phyloP scores from a whole-genome alignment of 2,329 filamentous ascomycete genomes.

The Sclerotiophoma versabilis region DNA sequence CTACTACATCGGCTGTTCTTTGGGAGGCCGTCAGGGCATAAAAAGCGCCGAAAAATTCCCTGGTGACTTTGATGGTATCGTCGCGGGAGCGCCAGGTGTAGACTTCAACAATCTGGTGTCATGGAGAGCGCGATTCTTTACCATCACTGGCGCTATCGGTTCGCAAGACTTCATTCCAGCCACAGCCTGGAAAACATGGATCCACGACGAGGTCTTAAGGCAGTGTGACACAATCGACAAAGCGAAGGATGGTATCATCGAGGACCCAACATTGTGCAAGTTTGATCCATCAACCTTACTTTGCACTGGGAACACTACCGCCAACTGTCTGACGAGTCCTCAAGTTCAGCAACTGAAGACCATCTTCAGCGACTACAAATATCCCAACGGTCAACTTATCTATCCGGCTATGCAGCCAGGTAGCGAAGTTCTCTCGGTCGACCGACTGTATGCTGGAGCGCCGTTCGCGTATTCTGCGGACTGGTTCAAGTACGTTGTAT shows the following conservation, averaged over 20 bases:
- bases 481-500: conserved; percentile 56
- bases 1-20: conserved; percentile 47
- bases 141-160: conserved; percentile 30
- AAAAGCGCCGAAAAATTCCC: conserved; percentile 39
- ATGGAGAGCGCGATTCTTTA: conserved; percentile 42
- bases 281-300: conserved; percentile 49
- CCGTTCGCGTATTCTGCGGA: conserved; percentile 50
- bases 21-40: conserved; percentile 45
- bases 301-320: conserved; percentile 33
- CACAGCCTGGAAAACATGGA: conserved; percentile 37
- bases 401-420: conserved; percentile 60
- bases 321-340: conserved; percentile 51
- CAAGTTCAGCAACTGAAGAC: conserved; percentile 55
- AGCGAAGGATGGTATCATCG: conserved; percentile 57
- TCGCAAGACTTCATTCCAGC: conserved; percentile 33
- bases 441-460: conserved; percentile 47
- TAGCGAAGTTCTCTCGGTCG: conserved; percentile 50
- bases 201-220: conserved; percentile 54
- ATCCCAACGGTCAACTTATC: conserved; percentile 52
- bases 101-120: conserved; percentile 41
- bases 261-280: conserved; percentile 50
- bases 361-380: conserved; percentile 53
- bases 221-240: conserved; percentile 61
- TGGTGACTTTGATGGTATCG: conserved; percentile 44
- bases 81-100: conserved; percentile 42